A percentile compares a stretch with the other conserved stretches of the same genome.
phyloP scores from a whole-genome alignment of 73 alveolate species.

The Stentor roeselii region DNA sequence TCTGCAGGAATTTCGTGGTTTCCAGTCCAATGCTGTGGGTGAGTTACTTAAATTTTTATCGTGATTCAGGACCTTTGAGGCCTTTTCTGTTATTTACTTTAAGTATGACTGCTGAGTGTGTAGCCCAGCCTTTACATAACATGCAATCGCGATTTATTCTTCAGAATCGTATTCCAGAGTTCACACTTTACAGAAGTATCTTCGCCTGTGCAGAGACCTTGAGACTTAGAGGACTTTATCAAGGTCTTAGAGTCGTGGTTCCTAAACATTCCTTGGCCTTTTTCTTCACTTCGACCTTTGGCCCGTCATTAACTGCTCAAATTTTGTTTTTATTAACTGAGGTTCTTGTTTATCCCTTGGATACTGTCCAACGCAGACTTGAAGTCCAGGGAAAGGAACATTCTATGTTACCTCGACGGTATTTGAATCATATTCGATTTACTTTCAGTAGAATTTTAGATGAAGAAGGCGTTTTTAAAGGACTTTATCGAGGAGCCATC shows the following conservation, averaged over 20 bases:
- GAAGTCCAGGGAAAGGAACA: slow-evolving; percentile 8
- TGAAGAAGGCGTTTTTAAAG: slow-evolving; percentile 27
- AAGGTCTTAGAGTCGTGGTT: neutral
- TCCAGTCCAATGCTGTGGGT: neutral
- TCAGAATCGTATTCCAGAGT: slow-evolving; percentile 18
- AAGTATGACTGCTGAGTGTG: neutral
- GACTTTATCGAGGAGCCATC: slow-evolving; percentile 27
- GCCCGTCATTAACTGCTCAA: neutral
- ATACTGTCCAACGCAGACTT: slow-evolving; percentile 22
- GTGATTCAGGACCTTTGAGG: neutral
- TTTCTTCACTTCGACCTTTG: neutral
- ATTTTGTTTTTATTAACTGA: neutral
- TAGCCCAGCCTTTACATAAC: slow-evolving; percentile 11
- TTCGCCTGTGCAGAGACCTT: neutral
- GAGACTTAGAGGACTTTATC: neutral
- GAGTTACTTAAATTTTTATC: neutral
- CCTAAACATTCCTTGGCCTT: neutral
- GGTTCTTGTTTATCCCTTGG: neutral
- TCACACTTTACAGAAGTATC: slow-evolving; percentile 21
- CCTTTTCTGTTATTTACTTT: neutral
- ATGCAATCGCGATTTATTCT: slow-evolving; percentile 15
- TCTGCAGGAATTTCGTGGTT: neutral
- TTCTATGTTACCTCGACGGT: slow-evolving; percentile 26
- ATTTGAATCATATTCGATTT: neutral
- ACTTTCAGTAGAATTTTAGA: slow-evolving; percentile 9